Percentiles rank a stretch among this genome's conserved stretches.
Evolutionary conservation across 768 basidiomycete species (phyloP).

Genomic region (Mycena chlorophos): DNA sequence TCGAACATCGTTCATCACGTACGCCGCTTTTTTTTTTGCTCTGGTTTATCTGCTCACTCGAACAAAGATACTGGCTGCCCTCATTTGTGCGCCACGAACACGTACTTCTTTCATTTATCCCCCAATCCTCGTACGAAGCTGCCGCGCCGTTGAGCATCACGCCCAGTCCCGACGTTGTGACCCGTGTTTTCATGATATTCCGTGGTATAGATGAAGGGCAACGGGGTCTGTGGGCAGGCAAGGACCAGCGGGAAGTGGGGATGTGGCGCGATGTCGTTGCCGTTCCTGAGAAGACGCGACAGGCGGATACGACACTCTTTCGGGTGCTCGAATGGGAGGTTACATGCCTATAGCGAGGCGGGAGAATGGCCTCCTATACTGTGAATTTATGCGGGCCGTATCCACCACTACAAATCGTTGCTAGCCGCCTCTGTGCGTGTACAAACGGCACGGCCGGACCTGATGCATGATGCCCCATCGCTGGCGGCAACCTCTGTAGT

Average conservation of each 20-base stretch:
- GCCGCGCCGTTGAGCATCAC: conserved; percentile 39
- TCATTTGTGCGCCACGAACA: conserved; percentile 38
- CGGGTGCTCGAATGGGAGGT: conserved; percentile 51
- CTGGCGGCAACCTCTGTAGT: no score
- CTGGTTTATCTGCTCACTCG: not conserved
- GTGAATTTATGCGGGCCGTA: no score
- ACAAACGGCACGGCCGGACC: no score
- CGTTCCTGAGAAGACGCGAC: conserved; percentile 27
- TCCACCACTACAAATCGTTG: no score
- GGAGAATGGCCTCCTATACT: no score
- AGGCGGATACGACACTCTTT: conserved; percentile 31
- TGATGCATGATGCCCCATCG: no score
- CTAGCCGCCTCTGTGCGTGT: no score
- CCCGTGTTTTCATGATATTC: conserved; percentile 51
- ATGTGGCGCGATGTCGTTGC: conserved; percentile 38
- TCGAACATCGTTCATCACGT: conserved; percentile 49
- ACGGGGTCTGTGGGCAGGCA: conserved; percentile 30
- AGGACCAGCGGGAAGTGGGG: conserved; percentile 24
- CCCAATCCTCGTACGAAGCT: conserved; percentile 43
- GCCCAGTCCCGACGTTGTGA: conserved; percentile 45
- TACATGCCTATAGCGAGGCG: no score
- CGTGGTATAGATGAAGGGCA: conserved; percentile 33
- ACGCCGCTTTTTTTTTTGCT: not conserved
- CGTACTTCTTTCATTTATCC: conserved; percentile 46
- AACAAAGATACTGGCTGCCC: conserved; percentile 46